These are phyloP conservation scores for Jamesozyma gamospora DNA, from an alignment of 805 yeast genomes.

Conservation along the genomic window DNA sequence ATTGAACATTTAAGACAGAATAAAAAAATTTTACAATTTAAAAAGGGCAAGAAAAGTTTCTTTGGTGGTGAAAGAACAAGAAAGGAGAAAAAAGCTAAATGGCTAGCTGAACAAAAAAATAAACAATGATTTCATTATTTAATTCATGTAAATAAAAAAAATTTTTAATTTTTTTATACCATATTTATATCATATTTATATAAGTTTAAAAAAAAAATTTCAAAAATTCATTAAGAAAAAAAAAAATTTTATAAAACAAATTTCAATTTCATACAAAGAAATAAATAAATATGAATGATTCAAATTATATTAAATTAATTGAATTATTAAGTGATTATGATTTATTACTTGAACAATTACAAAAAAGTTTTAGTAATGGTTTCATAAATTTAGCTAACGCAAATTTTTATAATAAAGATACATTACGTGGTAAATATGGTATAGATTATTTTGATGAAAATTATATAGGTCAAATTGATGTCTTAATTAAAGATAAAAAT, in stretches of 20 bases:
- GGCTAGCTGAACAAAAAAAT: slow-evolving; percentile 40
- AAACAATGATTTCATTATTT: background rate
- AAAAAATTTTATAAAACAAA: too few species aligned
- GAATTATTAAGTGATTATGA: slow-evolving; percentile 18
- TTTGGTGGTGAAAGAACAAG: slow-evolving; percentile 84
- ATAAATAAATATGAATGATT: background rate
- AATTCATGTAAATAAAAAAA: background rate
- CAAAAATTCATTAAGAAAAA: background rate
- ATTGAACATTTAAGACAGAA: slow-evolving; percentile 54
- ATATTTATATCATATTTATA: background rate
- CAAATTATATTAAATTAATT: slow-evolving; percentile 9
- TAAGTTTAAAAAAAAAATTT: too few species aligned
- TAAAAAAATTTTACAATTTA: slow-evolving; percentile 44
- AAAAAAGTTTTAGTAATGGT: slow-evolving; percentile 17
- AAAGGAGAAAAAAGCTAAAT: slow-evolving; percentile 52
- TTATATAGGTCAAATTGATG: slow-evolving; percentile 17
- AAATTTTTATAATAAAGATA: slow-evolving; percentile 25
- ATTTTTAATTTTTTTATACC: background rate
- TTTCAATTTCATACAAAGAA: background rate
- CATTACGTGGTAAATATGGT: slow-evolving; percentile 26
- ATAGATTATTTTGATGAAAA: slow-evolving; percentile 26
- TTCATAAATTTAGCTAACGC: slow-evolving; percentile 23
- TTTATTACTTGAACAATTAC: slow-evolving; percentile 21
- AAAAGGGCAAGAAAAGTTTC: slow-evolving; percentile 58
- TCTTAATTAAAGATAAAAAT: background rate